These are phyloP conservation scores for Cladosporium cucumerinum DNA, from an alignment of 2,329 filamentous ascomycete genomes.

Conservation along the genomic window DNA sequence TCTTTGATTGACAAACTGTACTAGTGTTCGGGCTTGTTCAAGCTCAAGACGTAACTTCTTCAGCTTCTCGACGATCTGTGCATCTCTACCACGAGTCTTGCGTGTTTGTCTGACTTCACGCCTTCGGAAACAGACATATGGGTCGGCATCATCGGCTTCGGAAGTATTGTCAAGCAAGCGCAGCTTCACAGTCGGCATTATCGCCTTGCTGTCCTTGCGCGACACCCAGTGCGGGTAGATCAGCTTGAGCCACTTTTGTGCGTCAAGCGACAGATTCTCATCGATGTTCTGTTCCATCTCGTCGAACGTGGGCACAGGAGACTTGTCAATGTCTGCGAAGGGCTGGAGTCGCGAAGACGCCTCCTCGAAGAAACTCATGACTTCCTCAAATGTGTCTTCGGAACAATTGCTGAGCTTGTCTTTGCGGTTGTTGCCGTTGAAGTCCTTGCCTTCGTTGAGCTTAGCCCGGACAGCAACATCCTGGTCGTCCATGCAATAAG, in stretches of 20 bases:
- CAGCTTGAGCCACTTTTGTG: constrained; percentile 64
- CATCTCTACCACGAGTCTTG: constrained; percentile 91
- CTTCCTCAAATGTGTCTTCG: constrained; percentile 87
- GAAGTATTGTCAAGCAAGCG: constrained; percentile 76
- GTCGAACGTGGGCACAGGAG: constrained; percentile 63
- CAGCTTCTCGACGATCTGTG: constrained; percentile 89
- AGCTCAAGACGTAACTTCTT: constrained; percentile 87
- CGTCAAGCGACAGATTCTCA: constrained; percentile 48
- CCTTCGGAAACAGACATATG: constrained; percentile 95
- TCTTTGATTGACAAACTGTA: constrained; percentile 73
- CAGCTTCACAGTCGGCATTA: constrained; percentile 76
- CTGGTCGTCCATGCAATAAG: constrained; percentile 92
- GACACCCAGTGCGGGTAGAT: constrained; percentile 89
- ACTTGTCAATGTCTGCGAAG: constrained; percentile 84
- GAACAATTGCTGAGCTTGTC: constrained; percentile 60
- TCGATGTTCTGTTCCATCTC: constrained; percentile 63
- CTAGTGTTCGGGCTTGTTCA: constrained; percentile 79
- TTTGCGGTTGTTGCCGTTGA: constrained; percentile 34
- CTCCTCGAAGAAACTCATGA: constrained; percentile 94
- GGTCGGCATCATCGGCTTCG: constrained; percentile 92
- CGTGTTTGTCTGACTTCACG: constrained; percentile 91
- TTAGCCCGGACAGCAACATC: constrained; percentile 81
- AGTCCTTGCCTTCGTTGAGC: constrained; percentile 73
- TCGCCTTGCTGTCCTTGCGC: constrained; percentile 64
- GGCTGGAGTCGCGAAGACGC: constrained; percentile 80